Evolutionary conservation across 441 rosid genomes (phyloP).

Genomic region (Manihot esculenta): DNA sequence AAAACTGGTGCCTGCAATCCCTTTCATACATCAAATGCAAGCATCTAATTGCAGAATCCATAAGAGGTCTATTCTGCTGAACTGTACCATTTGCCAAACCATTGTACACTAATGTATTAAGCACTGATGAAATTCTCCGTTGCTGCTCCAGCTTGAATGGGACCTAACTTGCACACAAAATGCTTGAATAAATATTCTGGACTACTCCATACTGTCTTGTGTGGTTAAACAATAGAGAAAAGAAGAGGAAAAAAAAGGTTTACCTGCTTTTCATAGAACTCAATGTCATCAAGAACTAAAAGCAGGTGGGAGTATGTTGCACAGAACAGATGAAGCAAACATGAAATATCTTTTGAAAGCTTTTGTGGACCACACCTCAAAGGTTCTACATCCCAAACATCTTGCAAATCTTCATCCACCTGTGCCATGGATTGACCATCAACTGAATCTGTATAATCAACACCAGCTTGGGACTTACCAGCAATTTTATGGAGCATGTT

Average conservation of each 20-base stretch:
- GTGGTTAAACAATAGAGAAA: constrained; percentile 11
- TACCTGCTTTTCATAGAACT: constrained; percentile 99
- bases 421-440: constrained; percentile 40
- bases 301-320: constrained; percentile 91
- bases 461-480: constrained; percentile 61
- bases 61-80: constrained; percentile 57
- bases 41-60: constrained; percentile 92
- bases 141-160: constrained; percentile 90
- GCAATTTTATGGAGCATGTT: constrained; percentile 70
- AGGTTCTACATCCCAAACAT: constrained; percentile 73
- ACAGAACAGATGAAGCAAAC: constrained; percentile 88
- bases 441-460: constrained; percentile 34
- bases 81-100: constrained; percentile 51
- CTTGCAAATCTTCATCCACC: constrained; percentile 44
- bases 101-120: constrained; percentile 89
- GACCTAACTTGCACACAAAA: constrained; percentile 53
- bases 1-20: constrained; percentile 91
- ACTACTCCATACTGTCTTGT: constrained; percentile 17
- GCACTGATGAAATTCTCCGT: constrained; percentile 71
- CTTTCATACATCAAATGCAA: constrained; percentile 96
- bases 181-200: constrained; percentile 29
- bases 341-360: constrained; percentile 68
- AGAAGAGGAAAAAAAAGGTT: constrained; percentile 5
- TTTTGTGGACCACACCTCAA: constrained; percentile 73
- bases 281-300: constrained; percentile 97